Evolutionary conservation across 176 grass and related monocot species (phyloP), one percentile per base, ranked within the genome.

Genomic region (Aegilops sharonensis): DNA sequence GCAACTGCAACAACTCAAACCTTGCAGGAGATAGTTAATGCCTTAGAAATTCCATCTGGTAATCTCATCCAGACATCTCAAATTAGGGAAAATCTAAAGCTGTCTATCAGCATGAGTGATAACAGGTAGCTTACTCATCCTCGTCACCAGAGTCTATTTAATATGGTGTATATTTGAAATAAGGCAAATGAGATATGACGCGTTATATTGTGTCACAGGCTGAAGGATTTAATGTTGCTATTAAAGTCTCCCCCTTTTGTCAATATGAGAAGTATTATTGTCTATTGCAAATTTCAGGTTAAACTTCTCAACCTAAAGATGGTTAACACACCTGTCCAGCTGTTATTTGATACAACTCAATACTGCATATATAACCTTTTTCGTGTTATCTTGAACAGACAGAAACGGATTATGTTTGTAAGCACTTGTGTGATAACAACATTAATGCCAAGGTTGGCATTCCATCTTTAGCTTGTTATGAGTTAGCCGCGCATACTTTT

Each of bases 211-310:
- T 36, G 35, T 68, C 61, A 72, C 84, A 99, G 97, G 89, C 80
- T 90, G 68, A 96, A 96, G 77, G 94, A 99, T 90, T 92, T 96
- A 78, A 73, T 99, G 78, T 31, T 93, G 73, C 82, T 99, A 83
- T 71, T 99, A 73, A 99, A 95, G 80, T 81, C 92, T 78, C 84
- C 90, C 70, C 90, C 89, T 87, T 92, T 94, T 91, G 87, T 85
- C 89, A 68, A 88, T 57, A 95, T 98, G 88, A 92, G 59, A 78
- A 95, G 94, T 88, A 92, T 98, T 85, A 98, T 98, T 81, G 79
- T 95, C 64, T 98, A 98, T 67, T 98, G 97, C 82, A 98, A 98
- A 80, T 98, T 95, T 91, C 97, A 98, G 92, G 97, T 95, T 78
- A 91, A 78, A 29, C 34, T 79, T 94, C 77, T 78, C 31, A 69